Conservation (phyloP, 352 stramenopile genomes). For the Pilasporangium apinafurcum region DNA sequence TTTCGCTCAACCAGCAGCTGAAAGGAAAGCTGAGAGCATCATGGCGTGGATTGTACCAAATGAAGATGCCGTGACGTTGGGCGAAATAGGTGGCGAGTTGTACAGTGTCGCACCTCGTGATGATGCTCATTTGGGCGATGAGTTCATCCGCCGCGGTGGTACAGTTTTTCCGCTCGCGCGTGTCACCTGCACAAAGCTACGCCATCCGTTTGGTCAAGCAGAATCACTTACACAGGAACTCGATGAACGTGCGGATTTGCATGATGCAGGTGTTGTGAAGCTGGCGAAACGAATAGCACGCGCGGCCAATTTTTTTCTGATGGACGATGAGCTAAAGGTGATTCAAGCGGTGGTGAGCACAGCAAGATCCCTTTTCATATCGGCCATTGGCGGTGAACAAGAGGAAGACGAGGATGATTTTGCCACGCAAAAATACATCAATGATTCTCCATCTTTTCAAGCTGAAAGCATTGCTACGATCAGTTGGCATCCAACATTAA, state of each 20-base stretch:
- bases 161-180: conserved; percentile 45
- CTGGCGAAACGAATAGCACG: conserved; percentile 27
- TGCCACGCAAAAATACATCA: conserved; percentile 6
- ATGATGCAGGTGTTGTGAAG: conserved; percentile 27
- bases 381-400: conserved; percentile 12
- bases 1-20: neutral
- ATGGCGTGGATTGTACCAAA: conserved; percentile 66
- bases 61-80: conserved; percentile 66
- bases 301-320: conserved; percentile 29
- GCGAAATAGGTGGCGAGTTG: conserved; percentile 66
- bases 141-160: conserved; percentile 55
- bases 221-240: conserved; percentile 50
- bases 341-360: conserved; percentile 23
- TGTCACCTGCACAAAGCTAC: conserved; percentile 41
- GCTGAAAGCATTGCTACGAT: conserved; percentile 54
- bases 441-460: no score
- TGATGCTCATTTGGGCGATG: conserved; percentile 50
- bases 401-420: conserved; percentile 16
- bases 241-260: conserved; percentile 23
- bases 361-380: conserved; percentile 7
- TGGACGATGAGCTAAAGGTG: conserved; percentile 58
- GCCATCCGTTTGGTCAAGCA: conserved; percentile 44
- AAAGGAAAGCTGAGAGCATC: neutral
- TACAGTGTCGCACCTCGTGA: conserved; percentile 60
- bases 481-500: conserved; percentile 50